Base-by-base conservation (phyloP, 768 basidiomycete species). In the Suillus plorans region DNA sequence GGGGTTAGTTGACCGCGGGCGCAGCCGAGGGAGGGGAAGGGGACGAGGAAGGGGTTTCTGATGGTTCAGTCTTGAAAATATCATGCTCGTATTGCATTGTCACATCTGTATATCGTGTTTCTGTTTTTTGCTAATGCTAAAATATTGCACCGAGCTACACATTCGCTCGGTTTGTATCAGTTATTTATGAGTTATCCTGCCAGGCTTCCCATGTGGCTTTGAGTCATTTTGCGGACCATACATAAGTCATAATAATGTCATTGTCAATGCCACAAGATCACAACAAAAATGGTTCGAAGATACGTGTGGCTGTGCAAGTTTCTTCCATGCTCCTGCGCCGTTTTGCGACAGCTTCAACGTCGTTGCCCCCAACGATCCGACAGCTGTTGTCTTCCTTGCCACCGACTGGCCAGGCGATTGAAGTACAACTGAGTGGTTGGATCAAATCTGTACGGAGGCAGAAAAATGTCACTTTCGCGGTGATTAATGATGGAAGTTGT, bases 381-480 rank as follows among this genome's bases (percentile, higher is more conserved):
- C 80, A 82, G 69, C 71, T 82, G 22, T 73, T 82, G 20, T 64
- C 73, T 5, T 69, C 69, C 7, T 64, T 65, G 22, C 60, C 55
- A 22, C 20, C 47, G 9, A n/a, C 63, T 16, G 63, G 64, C 22
- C 63, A 37, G 42, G 66, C 63, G 16, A 58, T n/a, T 25, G 67
- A 71, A 13, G 69, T 81, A 9, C 67, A 77, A 25, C 82, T 96
- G 12, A 86, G 88, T 50, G 95, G 92, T 60, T 97, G 94, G 93
- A 82, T 98, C 63, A 90, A 89, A 69, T 93, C 91, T 2, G 84
- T 96, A 47, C 84, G 95, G 49, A 85, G 87, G 49, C 94, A 97
- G 78, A 97, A 97, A 80, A 88, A 88, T 60, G 82, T 95, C n/a
- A 83, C 92, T 3, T 98, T 97, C 72, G 89, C 88, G 14, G 86